A percentile compares a stretch with the other conserved stretches of the same genome.
These are phyloP conservation scores for Sclerotiophoma versabilis DNA, from an alignment of 2,329 filamentous ascomycete species.

Conservation along the genomic window DNA sequence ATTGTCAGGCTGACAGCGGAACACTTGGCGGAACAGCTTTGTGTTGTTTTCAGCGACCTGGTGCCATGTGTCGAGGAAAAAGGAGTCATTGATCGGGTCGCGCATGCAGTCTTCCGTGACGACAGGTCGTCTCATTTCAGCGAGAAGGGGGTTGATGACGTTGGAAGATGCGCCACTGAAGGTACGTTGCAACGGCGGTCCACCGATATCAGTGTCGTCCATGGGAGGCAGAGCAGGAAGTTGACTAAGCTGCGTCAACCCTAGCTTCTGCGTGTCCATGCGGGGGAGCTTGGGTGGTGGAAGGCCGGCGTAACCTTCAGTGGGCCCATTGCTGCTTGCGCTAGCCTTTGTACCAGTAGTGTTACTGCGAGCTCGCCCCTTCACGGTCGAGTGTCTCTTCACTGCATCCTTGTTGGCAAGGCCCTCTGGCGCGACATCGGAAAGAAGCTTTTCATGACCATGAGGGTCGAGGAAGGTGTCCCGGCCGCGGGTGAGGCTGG, in stretches of 20 bases:
- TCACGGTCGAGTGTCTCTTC: conserved; percentile 53
- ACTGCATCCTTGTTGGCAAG: conserved; percentile 51
- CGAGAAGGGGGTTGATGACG: conserved; percentile 57
- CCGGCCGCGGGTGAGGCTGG: conserved; percentile 68
- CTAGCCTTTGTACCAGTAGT: conserved; percentile 42
- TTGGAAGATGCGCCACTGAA: conserved; percentile 57
- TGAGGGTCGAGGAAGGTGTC: conserved; percentile 74
- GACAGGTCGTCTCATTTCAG: conserved; percentile 75
- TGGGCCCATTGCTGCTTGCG: conserved; percentile 36
- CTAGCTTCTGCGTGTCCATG: conserved; percentile 70
- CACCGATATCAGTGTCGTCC: conserved; percentile 85
- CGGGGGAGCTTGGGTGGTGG: conserved; percentile 67
- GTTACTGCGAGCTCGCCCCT: conserved; percentile 40
- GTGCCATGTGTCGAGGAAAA: conserved; percentile 89
- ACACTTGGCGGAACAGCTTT: conserved; percentile 89
- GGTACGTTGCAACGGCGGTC: conserved; percentile 68
- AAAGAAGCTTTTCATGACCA: conserved; percentile 73
- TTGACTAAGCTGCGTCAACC: conserved; percentile 72
- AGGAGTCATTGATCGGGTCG: conserved; percentile 82
- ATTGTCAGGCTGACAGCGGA: conserved; percentile 95
- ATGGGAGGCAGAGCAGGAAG: conserved; percentile 72
- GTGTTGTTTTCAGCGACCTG: conserved; percentile 92
- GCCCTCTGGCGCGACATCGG: conserved; percentile 68
- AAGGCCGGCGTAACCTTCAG: conserved; percentile 56
- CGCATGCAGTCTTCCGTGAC: conserved; percentile 93